These are phyloP conservation scores for Hyaloscypha bicolor DNA, from an alignment of 495 filamentous ascomycete species.

Conservation along the genomic window DNA sequence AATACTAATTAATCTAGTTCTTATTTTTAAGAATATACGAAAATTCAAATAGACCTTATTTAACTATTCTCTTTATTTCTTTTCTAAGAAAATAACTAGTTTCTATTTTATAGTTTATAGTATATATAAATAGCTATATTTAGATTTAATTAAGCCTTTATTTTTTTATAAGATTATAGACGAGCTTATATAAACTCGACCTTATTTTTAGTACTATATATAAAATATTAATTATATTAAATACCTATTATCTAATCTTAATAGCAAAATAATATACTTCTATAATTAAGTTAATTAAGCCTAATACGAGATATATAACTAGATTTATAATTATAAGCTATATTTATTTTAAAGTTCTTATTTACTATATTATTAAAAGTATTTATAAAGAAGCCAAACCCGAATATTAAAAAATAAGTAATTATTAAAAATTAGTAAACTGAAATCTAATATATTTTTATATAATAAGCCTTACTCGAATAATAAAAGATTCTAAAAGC, in stretches of 20 bases:
- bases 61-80: conserved; percentile 28
- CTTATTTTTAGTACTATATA: conserved; percentile 23
- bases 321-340: conserved; percentile 22
- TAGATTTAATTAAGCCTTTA: conserved; percentile 26
- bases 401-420: conserved; percentile 19
- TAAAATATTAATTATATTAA: conserved; percentile 25
- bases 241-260: conserved; percentile 21
- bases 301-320: conserved; percentile 22
- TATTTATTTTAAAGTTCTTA: conserved; percentile 19
- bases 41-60: conserved; percentile 31
- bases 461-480: conserved; percentile 23
- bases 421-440: conserved; percentile 20
- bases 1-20: conserved; percentile 27
- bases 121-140: conserved; percentile 25
- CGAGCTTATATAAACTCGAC: conserved; percentile 18
- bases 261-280: conserved; percentile 22
- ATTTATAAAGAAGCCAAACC: conserved; percentile 23
- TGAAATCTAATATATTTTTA: conserved; percentile 24
- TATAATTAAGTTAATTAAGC: conserved; percentile 24
- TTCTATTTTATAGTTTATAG: conserved; percentile 22
- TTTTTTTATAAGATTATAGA: conserved; percentile 27
- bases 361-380: conserved; percentile 21
- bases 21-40: conserved; percentile 26
- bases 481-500: conserved; percentile 25
- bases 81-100: conserved; percentile 24